phyloP scores from a whole-genome alignment of 2,329 filamentous ascomycete species.

The Trichoderma koningiopsis region DNA sequence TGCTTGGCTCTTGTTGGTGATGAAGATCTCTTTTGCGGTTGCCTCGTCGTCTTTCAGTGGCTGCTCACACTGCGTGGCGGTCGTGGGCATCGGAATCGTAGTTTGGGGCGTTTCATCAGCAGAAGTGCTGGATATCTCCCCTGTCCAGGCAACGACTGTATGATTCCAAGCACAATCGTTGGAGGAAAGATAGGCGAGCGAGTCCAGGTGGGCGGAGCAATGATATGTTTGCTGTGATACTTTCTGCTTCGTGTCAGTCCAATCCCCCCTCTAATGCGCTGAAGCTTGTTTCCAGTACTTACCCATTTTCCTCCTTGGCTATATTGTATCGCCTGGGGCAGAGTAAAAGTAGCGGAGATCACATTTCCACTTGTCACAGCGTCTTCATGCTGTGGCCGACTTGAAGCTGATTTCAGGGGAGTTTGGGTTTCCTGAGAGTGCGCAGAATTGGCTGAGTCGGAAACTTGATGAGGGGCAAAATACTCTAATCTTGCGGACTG shows the following conservation, averaged over 20 bases:
- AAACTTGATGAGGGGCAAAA: neutral
- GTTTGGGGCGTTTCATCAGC: neutral
- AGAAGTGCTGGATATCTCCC: constrained; percentile 63
- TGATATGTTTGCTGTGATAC: constrained; percentile 61
- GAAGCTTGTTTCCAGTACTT: constrained; percentile 33
- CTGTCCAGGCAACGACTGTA: constrained; percentile 91
- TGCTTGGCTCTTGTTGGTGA: constrained; percentile 66
- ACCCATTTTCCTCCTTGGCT: constrained; percentile 62
- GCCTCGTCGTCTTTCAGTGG: neutral
- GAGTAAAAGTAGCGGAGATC: constrained; percentile 65
- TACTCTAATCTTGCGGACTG: neutral
- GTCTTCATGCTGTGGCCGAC: neutral
- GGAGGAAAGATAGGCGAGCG: constrained; percentile 82
- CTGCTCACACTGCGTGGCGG: constrained; percentile 9
- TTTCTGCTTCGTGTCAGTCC: neutral
- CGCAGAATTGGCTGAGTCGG: neutral
- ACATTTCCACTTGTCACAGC: constrained; percentile 54
- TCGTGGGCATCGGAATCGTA: neutral
- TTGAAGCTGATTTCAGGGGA: neutral
- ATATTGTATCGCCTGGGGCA: constrained; percentile 60
- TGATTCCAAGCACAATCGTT: constrained; percentile 78
- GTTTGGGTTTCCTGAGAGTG: neutral
- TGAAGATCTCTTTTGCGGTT: constrained; percentile 32
- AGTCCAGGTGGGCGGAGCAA: constrained; percentile 88
- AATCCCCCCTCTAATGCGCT: neutral